phyloP scores from a whole-genome alignment of 176 grass and related monocot genomes.

The Hsuehochloa calcarea region DNA sequence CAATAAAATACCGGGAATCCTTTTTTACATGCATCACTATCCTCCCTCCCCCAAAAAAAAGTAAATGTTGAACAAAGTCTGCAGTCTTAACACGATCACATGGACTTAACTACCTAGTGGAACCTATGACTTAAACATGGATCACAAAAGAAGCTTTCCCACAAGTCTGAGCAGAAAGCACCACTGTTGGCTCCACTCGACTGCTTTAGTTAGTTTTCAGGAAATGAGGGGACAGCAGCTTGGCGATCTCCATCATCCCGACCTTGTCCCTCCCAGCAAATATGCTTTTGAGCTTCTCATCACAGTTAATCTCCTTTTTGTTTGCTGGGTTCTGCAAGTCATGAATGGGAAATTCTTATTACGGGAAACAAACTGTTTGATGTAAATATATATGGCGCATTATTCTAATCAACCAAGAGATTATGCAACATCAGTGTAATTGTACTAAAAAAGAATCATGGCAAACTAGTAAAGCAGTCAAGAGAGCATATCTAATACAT shows the following conservation, averaged over 20 bases:
- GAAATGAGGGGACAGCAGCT: conserved; percentile 66
- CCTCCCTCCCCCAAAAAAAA: too few relatives aligned
- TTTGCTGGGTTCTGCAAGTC: conserved; percentile 64
- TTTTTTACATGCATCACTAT: conserved; percentile 32
- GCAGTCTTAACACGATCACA: neutral
- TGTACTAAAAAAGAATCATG: neutral
- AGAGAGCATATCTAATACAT: neutral
- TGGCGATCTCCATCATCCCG: conserved; percentile 66
- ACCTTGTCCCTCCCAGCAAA: conserved; percentile 69
- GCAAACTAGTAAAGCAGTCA: neutral
- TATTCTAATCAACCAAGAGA: neutral
- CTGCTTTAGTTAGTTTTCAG: conserved; percentile 50
- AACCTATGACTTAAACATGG: conserved; percentile 13
- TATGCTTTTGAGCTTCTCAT: conserved; percentile 70
- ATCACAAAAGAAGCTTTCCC: conserved; percentile 7
- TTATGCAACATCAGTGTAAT: neutral
- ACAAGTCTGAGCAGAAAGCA: neutral
- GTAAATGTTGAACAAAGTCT: conserved; percentile 11
- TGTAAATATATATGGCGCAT: neutral
- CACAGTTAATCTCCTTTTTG: conserved; percentile 65
- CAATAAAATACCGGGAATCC: conserved; percentile 21
- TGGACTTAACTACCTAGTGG: conserved; percentile 35
- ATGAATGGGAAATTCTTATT: conserved; percentile 14
- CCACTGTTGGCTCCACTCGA: neutral
- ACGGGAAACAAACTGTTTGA: neutral